Percentiles rank a stretch among this genome's conserved stretches.
Evolutionary conservation across 202 grass and related monocot genomes (phyloP).

Genomic region (Digitaria exilis): DNA sequence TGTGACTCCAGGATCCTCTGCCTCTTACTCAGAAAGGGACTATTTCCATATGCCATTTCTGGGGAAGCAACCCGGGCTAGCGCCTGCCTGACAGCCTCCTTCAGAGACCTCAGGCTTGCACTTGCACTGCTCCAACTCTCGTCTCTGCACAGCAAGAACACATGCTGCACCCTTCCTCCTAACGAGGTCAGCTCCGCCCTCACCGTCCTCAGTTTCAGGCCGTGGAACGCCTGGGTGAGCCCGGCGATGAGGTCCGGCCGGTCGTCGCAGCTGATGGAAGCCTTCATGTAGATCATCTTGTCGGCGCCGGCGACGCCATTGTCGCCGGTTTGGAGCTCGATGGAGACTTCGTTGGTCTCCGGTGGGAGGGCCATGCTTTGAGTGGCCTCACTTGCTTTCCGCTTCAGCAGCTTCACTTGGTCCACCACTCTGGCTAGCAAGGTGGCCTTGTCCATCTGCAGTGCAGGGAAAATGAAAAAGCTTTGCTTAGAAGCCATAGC

Average conservation of each 20-base stretch:
- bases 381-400: conserved; percentile 48
- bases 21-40: conserved; percentile 48
- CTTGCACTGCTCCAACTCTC: not conserved
- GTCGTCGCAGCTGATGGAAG: conserved; percentile 53
- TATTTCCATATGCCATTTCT: conserved; percentile 31
- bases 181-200: conserved; percentile 45
- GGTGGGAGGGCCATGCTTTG: conserved; percentile 23
- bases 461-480: not conserved
- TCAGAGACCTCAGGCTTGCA: conserved; percentile 37
- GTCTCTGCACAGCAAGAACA: conserved; percentile 47
- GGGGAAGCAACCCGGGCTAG: conserved; percentile 43
- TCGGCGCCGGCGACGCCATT: not conserved
- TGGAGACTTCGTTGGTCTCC: conserved; percentile 45
- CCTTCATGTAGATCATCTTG: conserved; percentile 37
- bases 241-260: conserved; percentile 44
- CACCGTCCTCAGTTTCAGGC: conserved; percentile 44
- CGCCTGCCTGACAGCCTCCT: conserved; percentile 53
- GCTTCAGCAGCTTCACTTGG: conserved; percentile 62
- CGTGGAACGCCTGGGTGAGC: conserved; percentile 37
- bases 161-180: conserved; percentile 49
- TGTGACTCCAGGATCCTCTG: conserved; percentile 45
- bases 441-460: conserved; percentile 76
- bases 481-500: not conserved
- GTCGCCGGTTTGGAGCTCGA: conserved; percentile 34
- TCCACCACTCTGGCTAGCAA: conserved; percentile 65